Conservation (phyloP, 2,329 filamentous ascomycete genomes). For the Ceratocystis alfenasii region DNA sequence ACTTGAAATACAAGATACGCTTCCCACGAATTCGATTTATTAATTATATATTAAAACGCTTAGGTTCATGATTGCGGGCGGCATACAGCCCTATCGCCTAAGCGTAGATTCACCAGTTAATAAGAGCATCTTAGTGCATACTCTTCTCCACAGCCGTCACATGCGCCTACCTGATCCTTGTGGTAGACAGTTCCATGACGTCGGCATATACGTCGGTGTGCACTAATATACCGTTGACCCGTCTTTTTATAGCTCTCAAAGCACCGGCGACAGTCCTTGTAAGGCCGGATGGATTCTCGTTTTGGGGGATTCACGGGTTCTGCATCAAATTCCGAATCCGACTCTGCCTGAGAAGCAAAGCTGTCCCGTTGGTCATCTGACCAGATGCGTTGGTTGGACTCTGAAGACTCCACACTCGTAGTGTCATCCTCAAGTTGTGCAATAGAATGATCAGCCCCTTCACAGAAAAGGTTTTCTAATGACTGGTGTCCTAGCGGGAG, state of each 20-base stretch:
- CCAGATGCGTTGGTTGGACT: not conserved
- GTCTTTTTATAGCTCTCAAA: not conserved
- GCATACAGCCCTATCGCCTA: not conserved
- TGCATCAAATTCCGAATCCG: not conserved
- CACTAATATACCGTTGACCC: not conserved
- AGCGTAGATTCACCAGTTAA: not conserved
- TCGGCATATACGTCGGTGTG: not conserved
- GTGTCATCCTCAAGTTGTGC: not conserved
- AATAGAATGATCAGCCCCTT: not conserved
- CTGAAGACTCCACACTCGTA: not conserved
- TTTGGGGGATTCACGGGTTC: not conserved
- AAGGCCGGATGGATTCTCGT: not conserved
- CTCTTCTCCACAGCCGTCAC: not conserved
- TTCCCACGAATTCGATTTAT: not conserved
- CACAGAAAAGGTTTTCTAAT: too few relatives aligned
- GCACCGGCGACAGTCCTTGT: not conserved
- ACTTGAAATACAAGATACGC: not conserved
- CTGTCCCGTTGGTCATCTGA: not conserved
- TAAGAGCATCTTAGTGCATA: not conserved
- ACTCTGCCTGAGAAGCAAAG: not conserved
- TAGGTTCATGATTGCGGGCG: not conserved
- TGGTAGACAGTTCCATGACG: not conserved
- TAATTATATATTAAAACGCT: not conserved
- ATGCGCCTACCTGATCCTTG: not conserved
- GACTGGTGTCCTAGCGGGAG: not conserved